These are phyloP conservation scores for Pleurotus tuoliensis DNA, from an alignment of 768 basidiomycete genomes.

Conservation along the genomic window DNA sequence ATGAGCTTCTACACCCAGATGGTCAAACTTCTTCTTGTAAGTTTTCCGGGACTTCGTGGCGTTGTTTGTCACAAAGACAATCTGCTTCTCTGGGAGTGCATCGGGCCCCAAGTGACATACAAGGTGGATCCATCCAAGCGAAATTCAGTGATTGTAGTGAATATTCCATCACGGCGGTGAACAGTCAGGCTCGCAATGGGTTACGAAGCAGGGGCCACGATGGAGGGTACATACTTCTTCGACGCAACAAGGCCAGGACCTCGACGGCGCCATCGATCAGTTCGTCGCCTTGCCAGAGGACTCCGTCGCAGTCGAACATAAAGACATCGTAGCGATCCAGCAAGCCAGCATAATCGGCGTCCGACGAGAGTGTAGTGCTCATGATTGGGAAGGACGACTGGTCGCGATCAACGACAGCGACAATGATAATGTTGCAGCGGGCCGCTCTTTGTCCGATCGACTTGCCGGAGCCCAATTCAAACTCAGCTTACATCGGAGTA, in stretches of 20 bases:
- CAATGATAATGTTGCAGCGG: no score
- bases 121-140: no score
- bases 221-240: conserved; percentile 51
- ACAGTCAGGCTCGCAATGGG: no score
- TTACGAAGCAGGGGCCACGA: conserved; percentile 5
- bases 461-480: no score
- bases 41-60: conserved; percentile 86
- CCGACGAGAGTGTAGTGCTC: conserved; percentile 35
- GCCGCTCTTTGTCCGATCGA: no score
- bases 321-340: conserved; percentile 83
- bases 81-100: conserved; percentile 58
- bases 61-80: conserved; percentile 97
- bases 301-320: conserved; percentile 96
- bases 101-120: background rate
- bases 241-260: conserved; percentile 69
- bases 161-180: no score
- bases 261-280: conserved; percentile 76
- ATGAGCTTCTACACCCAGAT: conserved; percentile 78
- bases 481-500: no score
- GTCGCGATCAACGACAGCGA: no score
- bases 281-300: conserved; percentile 84
- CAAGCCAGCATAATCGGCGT: conserved; percentile 43
- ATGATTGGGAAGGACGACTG: conserved; percentile 14
- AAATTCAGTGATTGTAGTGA: no score
- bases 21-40: conserved; percentile 91